phyloP scores from a whole-genome alignment of 768 basidiomycete species.

The Collybia mongolica region DNA sequence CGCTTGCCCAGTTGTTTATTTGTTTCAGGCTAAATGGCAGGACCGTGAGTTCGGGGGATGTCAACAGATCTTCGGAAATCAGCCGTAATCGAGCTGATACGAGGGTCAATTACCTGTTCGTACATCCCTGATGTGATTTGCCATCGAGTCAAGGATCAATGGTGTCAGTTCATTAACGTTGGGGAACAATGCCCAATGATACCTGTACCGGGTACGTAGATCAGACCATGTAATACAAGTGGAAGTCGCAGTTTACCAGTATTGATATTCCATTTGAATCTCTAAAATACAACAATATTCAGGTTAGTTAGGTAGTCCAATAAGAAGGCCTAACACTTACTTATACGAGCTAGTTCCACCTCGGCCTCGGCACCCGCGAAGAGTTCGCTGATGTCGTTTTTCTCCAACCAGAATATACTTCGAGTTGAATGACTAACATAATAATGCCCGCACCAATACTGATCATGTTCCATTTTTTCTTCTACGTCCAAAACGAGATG shows the following conservation, averaged over 20 bases:
- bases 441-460: constrained; percentile 39
- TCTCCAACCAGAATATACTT: constrained; percentile 44
- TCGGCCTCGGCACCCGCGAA: constrained; percentile 22
- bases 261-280: constrained; percentile 31
- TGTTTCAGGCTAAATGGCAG: no score
- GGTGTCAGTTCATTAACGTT: constrained; percentile 20
- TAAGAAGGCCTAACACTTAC: constrained; percentile 17
- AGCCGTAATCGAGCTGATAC: background rate
- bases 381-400: constrained; percentile 21
- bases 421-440: constrained; percentile 34
- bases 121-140: constrained; percentile 20
- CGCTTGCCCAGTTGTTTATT: background rate
- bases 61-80: no score
- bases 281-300: constrained; percentile 16
- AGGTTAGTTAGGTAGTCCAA: background rate
- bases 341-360: constrained; percentile 21
- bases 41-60: no score
- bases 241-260: constrained; percentile 25
- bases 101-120: constrained; percentile 3
- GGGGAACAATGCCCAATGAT: constrained; percentile 32
- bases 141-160: constrained; percentile 18
- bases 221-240: constrained; percentile 2
- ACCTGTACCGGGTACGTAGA: constrained; percentile 18
- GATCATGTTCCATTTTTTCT: background rate
- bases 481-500: constrained; percentile 32